Evolutionary conservation across 257 asterid genomes (phyloP), one percentile per base, ranked within the genome.

Genomic region (Orobanche coerulescens): DNA sequence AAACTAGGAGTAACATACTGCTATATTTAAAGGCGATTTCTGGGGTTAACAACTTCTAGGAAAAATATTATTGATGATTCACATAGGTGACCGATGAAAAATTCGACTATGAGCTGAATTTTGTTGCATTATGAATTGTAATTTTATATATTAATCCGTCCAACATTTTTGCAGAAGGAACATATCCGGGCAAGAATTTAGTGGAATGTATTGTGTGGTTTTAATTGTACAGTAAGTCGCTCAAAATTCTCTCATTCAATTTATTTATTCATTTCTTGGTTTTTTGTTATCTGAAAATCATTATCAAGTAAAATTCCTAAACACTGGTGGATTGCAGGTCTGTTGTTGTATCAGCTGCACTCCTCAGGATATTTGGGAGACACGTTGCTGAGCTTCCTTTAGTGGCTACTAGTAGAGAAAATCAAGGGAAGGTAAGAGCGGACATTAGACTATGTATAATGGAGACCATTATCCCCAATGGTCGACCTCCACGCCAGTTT

Each of bases 321-420:
- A 16, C 11, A 18, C 9, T 15, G 10, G 70, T 55, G 70, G 62
- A 46, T 4, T 70, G 77, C 88, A 93, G 97, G 75, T 84, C 95
- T 44, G 80, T 86, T 34, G 94, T 93, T 37, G 94, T 86, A 62
- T 93, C 99, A 23, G 99, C 99, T 73, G 95, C 90, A 68, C 97
- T 93, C 81, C 73, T 93, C 68, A 79, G 99, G 81, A 76, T 89
- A 53, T 86, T 89, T 69, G 99, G 99, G 50, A 74, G 50, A 66
- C 96, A 89, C 74, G 92, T 78, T 77, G 99, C 99, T 55, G 99
- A 93, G 78, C 95, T 93, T 62, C 99, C 99, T 53, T 74, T 93
- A 60, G 99, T 86, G 61, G 99, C 99, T 64, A 93, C 99, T 24
- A 58, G 79, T 69, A 83, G 87, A 82, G 91, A 75, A 58, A 76